Conservation (phyloP, 768 basidiomycete genomes). For the Hydnomerulius pinastri region DNA sequence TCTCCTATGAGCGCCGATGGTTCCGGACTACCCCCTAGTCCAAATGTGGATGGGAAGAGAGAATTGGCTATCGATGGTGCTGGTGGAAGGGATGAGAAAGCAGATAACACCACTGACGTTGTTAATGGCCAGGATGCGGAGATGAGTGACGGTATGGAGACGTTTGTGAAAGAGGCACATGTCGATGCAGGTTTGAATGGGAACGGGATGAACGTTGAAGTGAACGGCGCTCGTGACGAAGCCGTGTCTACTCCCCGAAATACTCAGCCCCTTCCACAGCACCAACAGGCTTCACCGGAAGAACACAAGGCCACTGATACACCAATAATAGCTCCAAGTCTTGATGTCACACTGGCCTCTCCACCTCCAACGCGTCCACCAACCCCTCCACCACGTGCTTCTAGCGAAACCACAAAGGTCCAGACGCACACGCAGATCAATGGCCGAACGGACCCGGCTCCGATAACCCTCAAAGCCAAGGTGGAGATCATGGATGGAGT, state of each 20-base stretch:
- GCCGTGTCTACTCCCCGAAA: neutral
- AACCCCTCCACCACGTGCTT: neutral
- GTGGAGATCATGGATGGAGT: slow-evolving; percentile 25
- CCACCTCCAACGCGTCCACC: neutral
- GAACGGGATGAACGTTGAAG: slow-evolving; percentile 2
- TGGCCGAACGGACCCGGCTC: neutral
- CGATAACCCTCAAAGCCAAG: slow-evolving; percentile 23
- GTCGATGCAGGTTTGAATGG: neutral
- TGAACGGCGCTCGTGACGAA: neutral
- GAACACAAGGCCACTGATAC: neutral
- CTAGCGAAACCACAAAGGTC: slow-evolving; percentile 5
- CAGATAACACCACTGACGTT: neutral
- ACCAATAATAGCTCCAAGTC: neutral
- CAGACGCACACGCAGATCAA: slow-evolving; percentile 10
- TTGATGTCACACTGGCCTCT: neutral
- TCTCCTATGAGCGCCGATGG: slow-evolving; percentile 23
- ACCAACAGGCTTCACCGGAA: neutral
- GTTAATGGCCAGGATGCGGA: slow-evolving; percentile 12
- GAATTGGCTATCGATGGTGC: slow-evolving; percentile 15
- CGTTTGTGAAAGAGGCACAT: neutral
- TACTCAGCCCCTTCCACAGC: neutral
- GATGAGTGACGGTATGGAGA: slow-evolving; percentile 9
- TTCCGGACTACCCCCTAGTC: slow-evolving; percentile 19
- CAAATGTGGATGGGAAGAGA: slow-evolving; percentile 14
- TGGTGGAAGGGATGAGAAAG: neutral